Percentiles rank a stretch among this genome's conserved stretches.
phyloP scores from a whole-genome alignment of 805 yeast genomes.

The Saccharomycopsis malanga region DNA sequence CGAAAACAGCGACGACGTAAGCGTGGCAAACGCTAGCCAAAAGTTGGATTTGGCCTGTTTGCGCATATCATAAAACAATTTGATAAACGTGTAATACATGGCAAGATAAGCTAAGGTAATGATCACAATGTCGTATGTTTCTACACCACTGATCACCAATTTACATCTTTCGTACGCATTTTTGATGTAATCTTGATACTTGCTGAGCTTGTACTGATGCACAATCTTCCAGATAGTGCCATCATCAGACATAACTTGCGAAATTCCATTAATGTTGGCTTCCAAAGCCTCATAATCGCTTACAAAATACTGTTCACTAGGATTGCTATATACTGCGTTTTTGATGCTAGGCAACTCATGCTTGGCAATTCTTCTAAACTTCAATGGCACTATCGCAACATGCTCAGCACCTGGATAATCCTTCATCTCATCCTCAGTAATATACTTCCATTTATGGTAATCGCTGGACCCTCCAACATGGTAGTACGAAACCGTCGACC shows the following conservation, averaged over 20 bases:
- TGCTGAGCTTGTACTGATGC: constrained; percentile 47
- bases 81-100: constrained; percentile 76
- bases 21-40: constrained; percentile 78
- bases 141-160: constrained; percentile 59
- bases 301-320: constrained; percentile 38
- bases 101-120: constrained; percentile 77
- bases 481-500: constrained; percentile 29
- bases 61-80: constrained; percentile 69
- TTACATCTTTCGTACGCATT: constrained; percentile 35
- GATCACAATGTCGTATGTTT: constrained; percentile 74
- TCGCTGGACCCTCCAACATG: constrained; percentile 31
- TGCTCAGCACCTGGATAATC: constrained; percentile 39
- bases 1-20: constrained; percentile 75
- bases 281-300: constrained; percentile 27
- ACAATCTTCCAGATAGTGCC: constrained; percentile 54
- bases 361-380: constrained; percentile 42
- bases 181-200: constrained; percentile 46
- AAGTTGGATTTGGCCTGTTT: constrained; percentile 70
- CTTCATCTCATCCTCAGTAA: constrained; percentile 39
- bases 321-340: constrained; percentile 35
- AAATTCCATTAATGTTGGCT: constrained; percentile 22
- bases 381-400: constrained; percentile 47
- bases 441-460: constrained; percentile 40
- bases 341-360: constrained; percentile 37
- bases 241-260: constrained; percentile 27